Conservation (phyloP, 2,329 filamentous ascomycete species). For the Triangularia setosa region DNA sequence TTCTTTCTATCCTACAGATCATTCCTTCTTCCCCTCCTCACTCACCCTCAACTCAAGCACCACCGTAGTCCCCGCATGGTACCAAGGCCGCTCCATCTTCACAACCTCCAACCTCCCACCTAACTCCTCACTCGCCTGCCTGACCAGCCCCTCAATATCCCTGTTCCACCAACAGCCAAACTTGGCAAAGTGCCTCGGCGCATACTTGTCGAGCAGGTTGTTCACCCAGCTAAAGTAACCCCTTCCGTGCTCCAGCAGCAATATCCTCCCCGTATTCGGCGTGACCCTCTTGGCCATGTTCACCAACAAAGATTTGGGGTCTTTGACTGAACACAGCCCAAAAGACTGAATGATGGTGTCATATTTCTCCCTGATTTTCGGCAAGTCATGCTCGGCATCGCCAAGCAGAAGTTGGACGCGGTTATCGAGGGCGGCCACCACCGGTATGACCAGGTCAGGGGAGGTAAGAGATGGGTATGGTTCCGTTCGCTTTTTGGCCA, state of each 20-base stretch:
- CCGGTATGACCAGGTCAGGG: conserved; percentile 7
- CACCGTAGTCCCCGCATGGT: conserved; percentile 55
- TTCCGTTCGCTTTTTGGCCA: conserved; percentile 34
- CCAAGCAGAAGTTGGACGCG: conserved; percentile 46
- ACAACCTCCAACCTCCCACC: conserved; percentile 54
- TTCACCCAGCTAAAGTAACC: conserved; percentile 54
- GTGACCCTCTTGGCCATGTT: conserved; percentile 50
- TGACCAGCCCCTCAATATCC: conserved; percentile 54
- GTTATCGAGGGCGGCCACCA: conserved; percentile 37
- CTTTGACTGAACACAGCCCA: conserved; percentile 58
- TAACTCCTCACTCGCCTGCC: conserved; percentile 43
- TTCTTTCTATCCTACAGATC: background rate
- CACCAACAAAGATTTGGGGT: conserved; percentile 50
- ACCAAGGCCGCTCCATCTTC: conserved; percentile 47
- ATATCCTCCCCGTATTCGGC: conserved; percentile 54
- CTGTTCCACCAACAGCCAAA: conserved; percentile 69
- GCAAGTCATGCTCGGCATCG: conserved; percentile 41
- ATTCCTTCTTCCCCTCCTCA: background rate
- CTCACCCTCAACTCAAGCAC: conserved; percentile 53
- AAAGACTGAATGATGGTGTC: conserved; percentile 63
- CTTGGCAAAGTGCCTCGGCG: conserved; percentile 51
- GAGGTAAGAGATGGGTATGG: conserved; percentile 17
- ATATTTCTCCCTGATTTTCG: conserved; percentile 45
- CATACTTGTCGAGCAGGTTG: conserved; percentile 51
- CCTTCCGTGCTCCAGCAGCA: conserved; percentile 61